A percentile compares a stretch with the other conserved stretches of the same genome.
phyloP scores from a whole-genome alignment of 2,329 filamentous ascomycete genomes.

The Colletotrichum falcatum region DNA sequence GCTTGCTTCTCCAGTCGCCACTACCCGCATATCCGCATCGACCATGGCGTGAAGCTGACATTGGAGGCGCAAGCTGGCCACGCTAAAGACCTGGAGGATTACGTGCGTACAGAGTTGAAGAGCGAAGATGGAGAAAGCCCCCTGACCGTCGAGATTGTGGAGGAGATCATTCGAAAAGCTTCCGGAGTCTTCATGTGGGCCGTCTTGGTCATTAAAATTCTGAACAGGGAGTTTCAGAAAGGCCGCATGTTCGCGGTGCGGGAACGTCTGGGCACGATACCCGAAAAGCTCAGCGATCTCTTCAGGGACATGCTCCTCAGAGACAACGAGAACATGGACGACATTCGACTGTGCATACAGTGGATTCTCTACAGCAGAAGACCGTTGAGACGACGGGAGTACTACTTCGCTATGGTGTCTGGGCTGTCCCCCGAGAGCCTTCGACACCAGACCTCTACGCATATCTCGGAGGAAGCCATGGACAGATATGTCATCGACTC shows the following conservation, averaged over 20 bases:
- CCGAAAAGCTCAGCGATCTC: conserved; percentile 53
- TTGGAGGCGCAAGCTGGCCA: conserved; percentile 48
- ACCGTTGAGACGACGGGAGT: conserved; percentile 55
- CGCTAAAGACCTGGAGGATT: conserved; percentile 44
- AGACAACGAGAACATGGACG: conserved; percentile 54
- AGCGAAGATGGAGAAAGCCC: not conserved
- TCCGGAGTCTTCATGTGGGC: conserved; percentile 60
- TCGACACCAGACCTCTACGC: conserved; percentile 42
- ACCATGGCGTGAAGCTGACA: conserved; percentile 32
- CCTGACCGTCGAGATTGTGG: conserved; percentile 43
- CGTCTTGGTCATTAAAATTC: conserved; percentile 52
- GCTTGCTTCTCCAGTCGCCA: conserved; percentile 18
- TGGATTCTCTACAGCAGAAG: conserved; percentile 61
- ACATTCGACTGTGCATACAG: conserved; percentile 57
- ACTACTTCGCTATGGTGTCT: conserved; percentile 50
- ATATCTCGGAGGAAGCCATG: conserved; percentile 42
- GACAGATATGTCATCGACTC: conserved; percentile 49
- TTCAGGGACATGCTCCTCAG: conserved; percentile 61
- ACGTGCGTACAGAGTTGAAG: conserved; percentile 36
- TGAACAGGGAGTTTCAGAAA: conserved; percentile 50
- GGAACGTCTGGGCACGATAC: conserved; percentile 44
- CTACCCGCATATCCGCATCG: conserved; percentile 14
- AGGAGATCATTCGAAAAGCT: conserved; percentile 51
- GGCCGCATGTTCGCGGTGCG: conserved; percentile 39
- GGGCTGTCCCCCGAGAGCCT: conserved; percentile 42